A percentile compares a stretch with the other conserved stretches of the same genome.
Evolutionary conservation across 257 asterid species (phyloP).

Genomic region (Henckelia pumila): DNA sequence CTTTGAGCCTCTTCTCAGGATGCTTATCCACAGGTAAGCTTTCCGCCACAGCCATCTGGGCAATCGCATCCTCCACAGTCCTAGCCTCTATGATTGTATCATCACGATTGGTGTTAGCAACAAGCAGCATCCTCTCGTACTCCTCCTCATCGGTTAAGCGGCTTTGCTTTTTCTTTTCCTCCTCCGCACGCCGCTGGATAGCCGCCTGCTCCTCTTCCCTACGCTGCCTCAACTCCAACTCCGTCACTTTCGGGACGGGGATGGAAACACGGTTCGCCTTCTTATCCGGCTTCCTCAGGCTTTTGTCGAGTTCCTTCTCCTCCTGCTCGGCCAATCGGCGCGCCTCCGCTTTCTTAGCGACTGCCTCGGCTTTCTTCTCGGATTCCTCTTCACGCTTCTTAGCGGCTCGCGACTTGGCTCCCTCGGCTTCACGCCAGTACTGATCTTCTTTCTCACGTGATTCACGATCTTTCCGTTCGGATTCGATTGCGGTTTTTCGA

Average conservation of each 20-base stretch:
- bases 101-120: slow-evolving; percentile 71
- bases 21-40: slow-evolving; percentile 75
- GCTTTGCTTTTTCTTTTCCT: slow-evolving; percentile 66
- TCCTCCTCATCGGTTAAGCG: slow-evolving; percentile 82
- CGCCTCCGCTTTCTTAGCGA: slow-evolving; percentile 82
- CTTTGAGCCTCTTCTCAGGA: slow-evolving; percentile 94
- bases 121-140: slow-evolving; percentile 68
- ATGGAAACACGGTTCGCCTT: slow-evolving; percentile 69
- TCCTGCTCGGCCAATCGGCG: slow-evolving; percentile 85
- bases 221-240: slow-evolving; percentile 66
- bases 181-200: slow-evolving; percentile 56
- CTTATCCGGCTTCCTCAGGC: slow-evolving; percentile 73
- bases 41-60: slow-evolving; percentile 57
- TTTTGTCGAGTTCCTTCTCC: slow-evolving; percentile 74
- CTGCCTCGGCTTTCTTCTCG: slow-evolving; percentile 75
- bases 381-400: slow-evolving; percentile 92
- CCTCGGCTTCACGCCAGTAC: slow-evolving; percentile 97
- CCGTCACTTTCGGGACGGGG: slow-evolving; percentile 87
- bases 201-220: slow-evolving; percentile 80
- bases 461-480: slow-evolving; percentile 85
- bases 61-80: slow-evolving; percentile 80
- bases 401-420: slow-evolving; percentile 81
- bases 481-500: slow-evolving; percentile 56
- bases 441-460: slow-evolving; percentile 72
- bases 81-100: slow-evolving; percentile 78